Percentiles rank a stretch among this genome's conserved stretches.
Evolutionary conservation across 2,329 filamentous ascomycete species (phyloP).

Genomic region (Fusarium duplospermum): DNA sequence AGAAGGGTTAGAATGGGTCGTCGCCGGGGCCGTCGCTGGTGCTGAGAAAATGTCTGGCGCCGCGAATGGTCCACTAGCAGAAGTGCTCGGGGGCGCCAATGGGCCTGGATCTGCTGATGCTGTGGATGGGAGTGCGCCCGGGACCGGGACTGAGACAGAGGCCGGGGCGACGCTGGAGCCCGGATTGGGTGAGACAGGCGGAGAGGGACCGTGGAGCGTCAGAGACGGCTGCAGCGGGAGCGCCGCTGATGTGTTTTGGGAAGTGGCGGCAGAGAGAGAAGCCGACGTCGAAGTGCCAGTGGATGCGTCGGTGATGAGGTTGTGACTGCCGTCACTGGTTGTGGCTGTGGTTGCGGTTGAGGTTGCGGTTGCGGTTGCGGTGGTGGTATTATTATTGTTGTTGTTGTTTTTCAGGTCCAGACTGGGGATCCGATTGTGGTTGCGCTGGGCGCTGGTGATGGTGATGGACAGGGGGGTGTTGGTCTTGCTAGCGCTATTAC

Average conservation of each 20-base stretch:
- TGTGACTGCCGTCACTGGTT: conserved; percentile 9
- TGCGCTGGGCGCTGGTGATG: conserved; percentile 23
- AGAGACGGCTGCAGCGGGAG: conserved; percentile 35
- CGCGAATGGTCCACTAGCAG: conserved; percentile 32
- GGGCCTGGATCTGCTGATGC: conserved; percentile 28
- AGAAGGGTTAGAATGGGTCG: conserved; percentile 37
- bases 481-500: conserved; percentile 37
- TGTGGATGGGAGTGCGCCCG: conserved; percentile 24
- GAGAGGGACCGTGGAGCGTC: conserved; percentile 31
- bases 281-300: conserved; percentile 29
- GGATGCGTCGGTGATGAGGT: conserved; percentile 17
- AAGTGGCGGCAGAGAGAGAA: conserved; percentile 31
- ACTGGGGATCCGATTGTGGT: conserved; percentile 26
- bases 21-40: conserved; percentile 27
- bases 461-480: conserved; percentile 28
- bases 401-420: conserved; percentile 34
- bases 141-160: conserved; percentile 35
- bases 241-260: conserved; percentile 38
- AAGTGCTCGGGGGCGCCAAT: conserved; percentile 14
- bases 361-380: background rate
- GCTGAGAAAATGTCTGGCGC: conserved; percentile 27
- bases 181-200: conserved; percentile 46
- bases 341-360: no score
- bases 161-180: conserved; percentile 31
- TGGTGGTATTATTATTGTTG: conserved; percentile 8